phyloP scores from a whole-genome alignment of 768 basidiomycete genomes.

The Trametes meyenii region DNA sequence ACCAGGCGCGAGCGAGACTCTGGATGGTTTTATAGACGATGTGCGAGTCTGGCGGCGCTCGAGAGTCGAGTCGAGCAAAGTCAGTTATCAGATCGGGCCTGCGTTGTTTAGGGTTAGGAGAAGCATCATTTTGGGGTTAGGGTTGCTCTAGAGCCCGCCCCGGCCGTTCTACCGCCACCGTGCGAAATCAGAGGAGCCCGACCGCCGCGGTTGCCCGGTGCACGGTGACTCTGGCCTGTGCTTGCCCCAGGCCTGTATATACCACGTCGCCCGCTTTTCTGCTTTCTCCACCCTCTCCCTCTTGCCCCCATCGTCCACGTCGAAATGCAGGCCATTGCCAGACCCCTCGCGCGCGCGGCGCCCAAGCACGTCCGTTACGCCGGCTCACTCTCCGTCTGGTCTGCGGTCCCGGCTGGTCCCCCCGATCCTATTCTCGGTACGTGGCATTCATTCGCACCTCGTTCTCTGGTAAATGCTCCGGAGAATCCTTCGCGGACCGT shows the following conservation, averaged over 20 bases:
- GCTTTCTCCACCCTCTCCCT: slow-evolving; percentile 29
- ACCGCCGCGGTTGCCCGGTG: not conserved
- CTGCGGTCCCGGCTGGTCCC: slow-evolving; percentile 81
- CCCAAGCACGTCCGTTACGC: slow-evolving; percentile 41
- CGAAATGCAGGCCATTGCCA: slow-evolving; percentile 46
- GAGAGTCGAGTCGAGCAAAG: slow-evolving; percentile 16
- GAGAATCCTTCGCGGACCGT: slow-evolving; percentile 12
- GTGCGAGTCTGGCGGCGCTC: slow-evolving; percentile 7
- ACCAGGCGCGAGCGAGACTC: no score
- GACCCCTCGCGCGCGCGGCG: slow-evolving; percentile 53
- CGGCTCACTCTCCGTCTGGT: slow-evolving; percentile 72
- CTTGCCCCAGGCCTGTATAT: slow-evolving; percentile 5
- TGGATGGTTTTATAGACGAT: slow-evolving; percentile 17
- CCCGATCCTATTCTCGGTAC: slow-evolving; percentile 92
- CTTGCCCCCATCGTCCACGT: slow-evolving; percentile 29
- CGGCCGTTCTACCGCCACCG: slow-evolving; percentile 24
- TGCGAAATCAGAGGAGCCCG: slow-evolving; percentile 16
- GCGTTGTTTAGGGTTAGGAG: slow-evolving; percentile 13
- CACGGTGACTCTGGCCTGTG: slow-evolving; percentile 5
- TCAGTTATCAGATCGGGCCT: slow-evolving; percentile 20
- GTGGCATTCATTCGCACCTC: slow-evolving; percentile 27
- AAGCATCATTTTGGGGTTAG: slow-evolving; percentile 14
- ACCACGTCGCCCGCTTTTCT: slow-evolving; percentile 15
- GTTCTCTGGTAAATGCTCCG: slow-evolving; percentile 13
- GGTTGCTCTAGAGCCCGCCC: slow-evolving; percentile 12